Base-by-base conservation (phyloP, 2,329 filamentous ascomycete genomes). In the Paraphaeosphaeria minitans region DNA sequence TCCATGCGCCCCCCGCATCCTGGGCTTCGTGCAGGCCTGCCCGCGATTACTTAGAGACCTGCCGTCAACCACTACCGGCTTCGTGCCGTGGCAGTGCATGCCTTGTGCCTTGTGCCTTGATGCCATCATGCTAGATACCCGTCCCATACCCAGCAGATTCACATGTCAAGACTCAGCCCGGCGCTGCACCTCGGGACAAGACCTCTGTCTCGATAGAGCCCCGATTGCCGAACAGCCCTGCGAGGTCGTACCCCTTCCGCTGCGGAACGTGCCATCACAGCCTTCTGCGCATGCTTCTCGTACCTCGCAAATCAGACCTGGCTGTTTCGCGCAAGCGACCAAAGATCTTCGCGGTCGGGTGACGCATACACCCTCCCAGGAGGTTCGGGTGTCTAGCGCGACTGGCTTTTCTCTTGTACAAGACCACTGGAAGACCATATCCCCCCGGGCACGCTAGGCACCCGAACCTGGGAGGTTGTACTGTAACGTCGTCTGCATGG, bases 181-280 rank as follows among this genome's bases (percentile, higher is more conserved):
- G 50, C 24, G 27, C 33, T 45, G 29, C 39, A 37, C 51, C 51
- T 53, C 51, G 51, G 51, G 51, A 53, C 51, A 53, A 53, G 51
- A 43, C 9, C 37, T 53, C 27, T 37, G 13, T 45, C 21, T 39
- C 41, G 51, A 53, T 53, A 53, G 51, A 35, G 37, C 29, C 39
- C 37, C 51, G 51, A 53, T 53, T 53, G 51, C 51, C 51, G 51
- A 53, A 33, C 39, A 53, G 39, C 50, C 50, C n/a, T 53, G 29
- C 21, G 46, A 35, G 46, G 27, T 35, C 13, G 50, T 29, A 24
- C 49, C 37, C 41, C 29, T 41, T 27, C 49, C 19, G 21, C 39
- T 24, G 43, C 24, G 50, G 29, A 13, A 45, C 29, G 29, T 14
- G 39, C 16, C 41, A 53, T 52, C 14, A 10, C 16, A 21, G 35